Conservation (phyloP, 73 alveolate species). For the Diophrys sp. region DNA sequence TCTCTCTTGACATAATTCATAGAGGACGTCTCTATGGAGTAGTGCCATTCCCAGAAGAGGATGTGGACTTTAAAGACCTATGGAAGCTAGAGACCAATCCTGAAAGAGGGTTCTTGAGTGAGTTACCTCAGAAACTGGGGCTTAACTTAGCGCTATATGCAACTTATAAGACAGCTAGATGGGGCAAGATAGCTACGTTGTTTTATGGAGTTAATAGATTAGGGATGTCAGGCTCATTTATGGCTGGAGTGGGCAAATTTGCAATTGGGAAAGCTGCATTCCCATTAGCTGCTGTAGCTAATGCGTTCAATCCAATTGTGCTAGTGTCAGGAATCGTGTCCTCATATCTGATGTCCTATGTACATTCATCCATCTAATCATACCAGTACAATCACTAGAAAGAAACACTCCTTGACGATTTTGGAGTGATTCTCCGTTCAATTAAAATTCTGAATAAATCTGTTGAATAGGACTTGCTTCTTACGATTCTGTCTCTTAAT, state of each 20-base stretch:
- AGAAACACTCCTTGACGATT: background rate
- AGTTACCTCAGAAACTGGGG: background rate
- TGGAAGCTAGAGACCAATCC: background rate
- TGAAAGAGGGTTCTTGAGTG: background rate
- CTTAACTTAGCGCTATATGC: background rate
- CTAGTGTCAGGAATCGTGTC: background rate
- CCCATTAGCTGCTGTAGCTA: background rate
- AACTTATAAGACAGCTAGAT: background rate
- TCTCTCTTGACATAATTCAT: background rate
- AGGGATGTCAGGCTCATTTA: background rate
- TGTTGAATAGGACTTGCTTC: background rate
- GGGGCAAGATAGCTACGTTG: background rate
- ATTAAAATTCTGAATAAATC: background rate
- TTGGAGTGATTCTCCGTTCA: background rate
- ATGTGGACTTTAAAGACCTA: background rate
- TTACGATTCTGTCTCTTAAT: background rate
- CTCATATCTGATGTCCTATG: background rate
- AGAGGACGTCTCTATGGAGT: background rate
- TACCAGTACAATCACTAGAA: no score
- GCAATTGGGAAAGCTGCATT: background rate
- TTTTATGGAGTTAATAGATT: background rate
- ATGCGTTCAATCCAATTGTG: background rate
- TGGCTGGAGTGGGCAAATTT: background rate
- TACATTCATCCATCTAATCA: background rate
- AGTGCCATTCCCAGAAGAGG: background rate